Percentiles rank a stretch among this genome's conserved stretches.
Conservation (phyloP, 2,329 filamentous ascomycete genomes). For the Alternaria atra region DNA sequence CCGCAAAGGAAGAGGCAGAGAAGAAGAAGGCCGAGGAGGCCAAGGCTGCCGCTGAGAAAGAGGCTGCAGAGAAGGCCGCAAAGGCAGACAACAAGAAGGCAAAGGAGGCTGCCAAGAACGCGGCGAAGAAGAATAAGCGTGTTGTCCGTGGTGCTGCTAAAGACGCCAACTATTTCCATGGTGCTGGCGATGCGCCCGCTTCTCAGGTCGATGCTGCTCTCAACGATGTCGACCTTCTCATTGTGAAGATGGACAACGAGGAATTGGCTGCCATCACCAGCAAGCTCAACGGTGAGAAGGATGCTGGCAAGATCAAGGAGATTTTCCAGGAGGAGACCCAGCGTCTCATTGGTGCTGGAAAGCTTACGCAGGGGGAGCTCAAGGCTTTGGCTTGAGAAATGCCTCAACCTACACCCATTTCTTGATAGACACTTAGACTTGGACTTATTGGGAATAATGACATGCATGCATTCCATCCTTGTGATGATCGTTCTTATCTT, state of each 20-base stretch:
- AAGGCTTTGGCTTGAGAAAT: conserved; percentile 64
- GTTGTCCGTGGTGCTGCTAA: conserved; percentile 93
- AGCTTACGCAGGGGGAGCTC: conserved; percentile 83
- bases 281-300: conserved; percentile 80
- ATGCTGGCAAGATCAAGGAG: conserved; percentile 83
- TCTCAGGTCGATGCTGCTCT: conserved; percentile 83
- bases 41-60: conserved; percentile 80
- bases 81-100: conserved; percentile 90
- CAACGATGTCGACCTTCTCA: conserved; percentile 84
- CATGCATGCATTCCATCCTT: conserved; percentile 4
- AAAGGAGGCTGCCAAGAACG: conserved; percentile 98
- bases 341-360: conserved; percentile 80
- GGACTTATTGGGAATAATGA: conserved; percentile 16
- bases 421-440: conserved; percentile 33
- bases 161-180: conserved; percentile 95
- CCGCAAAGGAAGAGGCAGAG: conserved; percentile 82
- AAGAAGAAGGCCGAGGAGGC: conserved; percentile 86
- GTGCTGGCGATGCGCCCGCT: conserved; percentile 72
- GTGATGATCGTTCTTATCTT: background rate
- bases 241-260: conserved; percentile 87
- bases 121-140: conserved; percentile 99
- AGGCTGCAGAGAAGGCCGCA: conserved; percentile 84
- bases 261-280: conserved; percentile 85
- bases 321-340: conserved; percentile 82
- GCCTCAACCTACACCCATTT: conserved; percentile 5